Conservation (phyloP, 176 grass and related monocot genomes). For the Poa annua region DNA sequence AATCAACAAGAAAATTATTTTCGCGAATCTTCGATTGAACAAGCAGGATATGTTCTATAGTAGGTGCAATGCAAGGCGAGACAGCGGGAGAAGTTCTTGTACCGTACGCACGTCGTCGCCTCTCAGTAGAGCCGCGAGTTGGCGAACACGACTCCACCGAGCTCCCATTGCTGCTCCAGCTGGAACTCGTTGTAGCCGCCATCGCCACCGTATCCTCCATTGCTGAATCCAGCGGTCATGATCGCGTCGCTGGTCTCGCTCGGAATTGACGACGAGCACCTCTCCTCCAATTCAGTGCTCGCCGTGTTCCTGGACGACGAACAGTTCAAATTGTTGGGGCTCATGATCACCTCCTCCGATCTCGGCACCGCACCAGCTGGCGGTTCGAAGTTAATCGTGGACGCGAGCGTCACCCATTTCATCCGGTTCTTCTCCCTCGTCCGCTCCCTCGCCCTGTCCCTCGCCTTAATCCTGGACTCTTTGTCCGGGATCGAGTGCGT, state of each 20-base stretch:
- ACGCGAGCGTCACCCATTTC: conserved; percentile 60
- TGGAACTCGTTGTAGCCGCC: conserved; percentile 34
- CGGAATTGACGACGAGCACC: conserved; percentile 52
- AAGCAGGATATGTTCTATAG: conserved; percentile 21
- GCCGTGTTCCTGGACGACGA: conserved; percentile 44
- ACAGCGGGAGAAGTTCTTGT: conserved; percentile 40
- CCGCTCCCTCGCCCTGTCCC: conserved; percentile 86
- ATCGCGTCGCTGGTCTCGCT: conserved; percentile 43
- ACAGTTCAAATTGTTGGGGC: conserved; percentile 36
- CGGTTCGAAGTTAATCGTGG: conserved; percentile 54
- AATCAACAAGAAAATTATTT: conserved; percentile 47
- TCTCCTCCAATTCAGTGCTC: conserved; percentile 60
- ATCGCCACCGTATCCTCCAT: conserved; percentile 29
- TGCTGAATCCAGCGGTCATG: conserved; percentile 35
- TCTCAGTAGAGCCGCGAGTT: conserved; percentile 43
- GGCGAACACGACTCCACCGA: conserved; percentile 53
- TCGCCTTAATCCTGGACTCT: conserved; percentile 74
- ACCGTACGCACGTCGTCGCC: conserved; percentile 40
- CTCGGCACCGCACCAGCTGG: conserved; percentile 23
- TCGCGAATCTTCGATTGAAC: not conserved
- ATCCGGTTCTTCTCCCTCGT: conserved; percentile 84
- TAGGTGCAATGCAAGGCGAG: conserved; percentile 1
- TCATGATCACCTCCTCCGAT: conserved; percentile 13
- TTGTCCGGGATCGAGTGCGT: conserved; percentile 58
- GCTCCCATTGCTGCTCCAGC: conserved; percentile 69